Evolutionary conservation across 202 grass and related monocot species (phyloP).

Genomic region (Zoysia matrella): DNA sequence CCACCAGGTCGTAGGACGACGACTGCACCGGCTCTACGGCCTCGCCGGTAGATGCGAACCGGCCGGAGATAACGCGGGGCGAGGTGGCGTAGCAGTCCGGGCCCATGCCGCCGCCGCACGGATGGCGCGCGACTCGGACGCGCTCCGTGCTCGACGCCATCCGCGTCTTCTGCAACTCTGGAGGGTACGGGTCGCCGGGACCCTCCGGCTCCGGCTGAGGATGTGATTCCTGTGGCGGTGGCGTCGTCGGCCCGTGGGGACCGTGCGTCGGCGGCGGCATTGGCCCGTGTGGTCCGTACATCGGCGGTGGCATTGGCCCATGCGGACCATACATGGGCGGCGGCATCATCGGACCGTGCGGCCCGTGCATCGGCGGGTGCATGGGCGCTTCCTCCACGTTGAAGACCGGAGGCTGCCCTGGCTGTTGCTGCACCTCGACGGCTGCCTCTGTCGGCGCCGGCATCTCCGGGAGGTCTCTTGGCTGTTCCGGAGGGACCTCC

Average conservation of each 20-base stretch:
- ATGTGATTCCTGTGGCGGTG: constrained; percentile 16
- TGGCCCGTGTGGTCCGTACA: constrained; percentile 16
- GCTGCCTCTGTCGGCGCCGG: constrained; percentile 66
- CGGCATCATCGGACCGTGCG: neutral
- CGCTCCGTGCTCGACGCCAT: constrained; percentile 66
- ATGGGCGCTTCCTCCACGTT: constrained; percentile 57
- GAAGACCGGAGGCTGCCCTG: constrained; percentile 35
- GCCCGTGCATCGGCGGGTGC: constrained; percentile 23
- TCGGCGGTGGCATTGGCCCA: neutral
- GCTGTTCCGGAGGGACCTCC: constrained; percentile 51
- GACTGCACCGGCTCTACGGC: constrained; percentile 57
- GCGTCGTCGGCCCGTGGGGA: constrained; percentile 9
- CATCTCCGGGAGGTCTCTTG: constrained; percentile 51
- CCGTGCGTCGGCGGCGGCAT: neutral
- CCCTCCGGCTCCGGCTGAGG: constrained; percentile 46
- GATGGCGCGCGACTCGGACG: constrained; percentile 45
- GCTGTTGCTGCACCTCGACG: constrained; percentile 65
- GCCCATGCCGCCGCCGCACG: constrained; percentile 15
- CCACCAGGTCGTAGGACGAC: constrained; percentile 85
- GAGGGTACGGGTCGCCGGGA: constrained; percentile 64
- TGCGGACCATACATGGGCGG: neutral
- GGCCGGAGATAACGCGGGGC: constrained; percentile 66
- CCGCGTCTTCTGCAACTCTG: constrained; percentile 77
- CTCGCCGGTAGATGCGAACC: constrained; percentile 63
- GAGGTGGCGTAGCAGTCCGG: constrained; percentile 33